Base-by-base conservation (phyloP, 768 basidiomycete genomes). In the Mycena crocata region DNA sequence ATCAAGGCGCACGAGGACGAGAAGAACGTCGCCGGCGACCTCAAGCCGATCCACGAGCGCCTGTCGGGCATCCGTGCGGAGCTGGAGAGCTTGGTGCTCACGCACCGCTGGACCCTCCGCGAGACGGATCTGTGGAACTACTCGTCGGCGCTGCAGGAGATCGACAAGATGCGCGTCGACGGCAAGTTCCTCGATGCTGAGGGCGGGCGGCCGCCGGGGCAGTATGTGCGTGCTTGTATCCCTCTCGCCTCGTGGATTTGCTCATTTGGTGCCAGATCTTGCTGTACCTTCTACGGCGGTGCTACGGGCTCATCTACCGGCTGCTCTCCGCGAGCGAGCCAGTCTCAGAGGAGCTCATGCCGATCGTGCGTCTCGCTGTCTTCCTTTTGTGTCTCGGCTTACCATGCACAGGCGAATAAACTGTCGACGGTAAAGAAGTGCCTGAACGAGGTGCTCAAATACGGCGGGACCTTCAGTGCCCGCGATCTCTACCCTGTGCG, bases 271-370 rank as follows among this genome's bases (percentile, higher is more conserved):
- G 15, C 8, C 66, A 98, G 96, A 95, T 96, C 26, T 82, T 99
- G 48, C 85, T 99, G 26, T 99, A 98, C 77, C 87, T 98, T 39
- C 84, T 99, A 57, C 84, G 97, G 72, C 88, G 97, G 75, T 99
- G 98, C 82, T 96, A 99, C 77, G 97, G 97, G 67, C 86, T 98
- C 56, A 96, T 98, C 71, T 99, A 98, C 78, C 87, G 92, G 31
- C 79, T 99, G 52, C 87, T 99, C 67, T 96, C 95, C 28, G 95
- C 95, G 23, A 95, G 93, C 68, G 97, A 98, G 80, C 98, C 98
- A 0, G 96, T 99, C 3, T 97, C 95, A 0, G 98, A 99, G 78
- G 98, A 99, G 78, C 82, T 99, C 19, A 99, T 98, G 93, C 96
- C 96, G 7, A 87, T 98, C 40, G 96, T 96, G 78, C 42, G 74